Base-by-base conservation (phyloP, 306 rosid genomes). In the Lotus japonicus region DNA sequence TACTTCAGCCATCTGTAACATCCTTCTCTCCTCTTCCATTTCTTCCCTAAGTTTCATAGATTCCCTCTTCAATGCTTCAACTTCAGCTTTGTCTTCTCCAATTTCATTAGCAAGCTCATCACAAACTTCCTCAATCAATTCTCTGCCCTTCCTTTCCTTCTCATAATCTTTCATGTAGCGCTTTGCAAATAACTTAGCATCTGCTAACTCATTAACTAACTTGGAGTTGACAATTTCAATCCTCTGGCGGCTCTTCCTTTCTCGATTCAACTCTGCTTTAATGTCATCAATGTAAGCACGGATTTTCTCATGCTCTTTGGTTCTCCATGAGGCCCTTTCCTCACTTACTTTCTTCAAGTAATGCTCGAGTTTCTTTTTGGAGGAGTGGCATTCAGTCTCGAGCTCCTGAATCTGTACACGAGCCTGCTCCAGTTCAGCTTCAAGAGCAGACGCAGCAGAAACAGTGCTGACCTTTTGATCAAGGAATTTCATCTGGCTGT, bases 1-100 rank as follows among this genome's bases (percentile, higher is more conserved):
- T 67, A 92, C 94, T 84, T 92, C 97, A 54, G 92, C 97, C 91
- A 88, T 84, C 80, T 92, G 98, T 70, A 92, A 76, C 98, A 92
- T 92, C 84, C 69, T 86, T 64, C 96, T 84, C 55, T 92, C 98
- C 16, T 87, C 98, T 36, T 89, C 96, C 59, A 86, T 86, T 78
- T 92, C 97, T 71, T 92, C 98, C 76, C 88, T 79, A 54, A 84
- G 70, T 61, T 68, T 77, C 80, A 77, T 73, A 64, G 82, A 80
- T 62, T 88, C 98, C 76, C 96, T 86, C 80, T 83, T 92, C 41
- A 82, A 65, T 13, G 76, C 87, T 68, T 92, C 98, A 48, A 82
- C 85, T 82, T 89, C 96, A 7, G 88, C 94, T 75, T 90, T 92
- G 84, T 88, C 96, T 69, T 92, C 96, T 83, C 97, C 96, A 68